Evolutionary conservation across 2,329 filamentous ascomycete genomes (phyloP).

Genomic region (Elsinoe necatrix): DNA sequence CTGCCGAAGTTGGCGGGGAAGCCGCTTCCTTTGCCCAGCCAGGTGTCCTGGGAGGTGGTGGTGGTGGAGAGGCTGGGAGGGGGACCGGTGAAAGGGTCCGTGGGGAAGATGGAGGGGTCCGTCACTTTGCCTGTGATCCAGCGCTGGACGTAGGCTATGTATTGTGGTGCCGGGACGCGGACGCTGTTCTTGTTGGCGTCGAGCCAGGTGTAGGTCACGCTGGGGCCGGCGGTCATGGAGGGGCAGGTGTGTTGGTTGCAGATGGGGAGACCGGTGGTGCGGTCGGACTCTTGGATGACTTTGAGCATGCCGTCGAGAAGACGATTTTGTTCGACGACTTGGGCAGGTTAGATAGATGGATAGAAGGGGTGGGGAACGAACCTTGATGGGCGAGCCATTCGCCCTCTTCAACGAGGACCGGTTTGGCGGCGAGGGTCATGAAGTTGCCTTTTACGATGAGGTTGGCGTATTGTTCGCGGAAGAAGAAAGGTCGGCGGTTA

Average conservation of each 20-base stretch:
- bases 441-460: conserved; percentile 97
- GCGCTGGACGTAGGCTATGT: conserved; percentile 91
- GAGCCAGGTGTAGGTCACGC: conserved; percentile 93
- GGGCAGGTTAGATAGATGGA: background rate
- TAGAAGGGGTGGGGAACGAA: conserved; percentile 37
- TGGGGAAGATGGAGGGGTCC: conserved; percentile 82
- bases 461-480: conserved; percentile 65
- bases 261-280: conserved; percentile 62
- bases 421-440: conserved; percentile 86
- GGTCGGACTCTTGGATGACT: conserved; percentile 78
- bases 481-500: conserved; percentile 63
- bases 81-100: conserved; percentile 63
- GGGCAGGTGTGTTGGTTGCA: conserved; percentile 81
- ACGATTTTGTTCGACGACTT: conserved; percentile 91
- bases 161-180: conserved; percentile 84
- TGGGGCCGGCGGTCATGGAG: conserved; percentile 89
- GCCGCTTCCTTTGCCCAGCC: conserved; percentile 85
- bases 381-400: conserved; percentile 96
- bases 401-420: conserved; percentile 85
- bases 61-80: conserved; percentile 47
- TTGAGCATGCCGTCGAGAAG: conserved; percentile 83
- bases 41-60: conserved; percentile 51
- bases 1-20: conserved; percentile 48
- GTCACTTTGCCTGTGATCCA: conserved; percentile 97
- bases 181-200: conserved; percentile 80